Conservation (phyloP, 163 green algal genomes). For the Picocystis sp. region DNA sequence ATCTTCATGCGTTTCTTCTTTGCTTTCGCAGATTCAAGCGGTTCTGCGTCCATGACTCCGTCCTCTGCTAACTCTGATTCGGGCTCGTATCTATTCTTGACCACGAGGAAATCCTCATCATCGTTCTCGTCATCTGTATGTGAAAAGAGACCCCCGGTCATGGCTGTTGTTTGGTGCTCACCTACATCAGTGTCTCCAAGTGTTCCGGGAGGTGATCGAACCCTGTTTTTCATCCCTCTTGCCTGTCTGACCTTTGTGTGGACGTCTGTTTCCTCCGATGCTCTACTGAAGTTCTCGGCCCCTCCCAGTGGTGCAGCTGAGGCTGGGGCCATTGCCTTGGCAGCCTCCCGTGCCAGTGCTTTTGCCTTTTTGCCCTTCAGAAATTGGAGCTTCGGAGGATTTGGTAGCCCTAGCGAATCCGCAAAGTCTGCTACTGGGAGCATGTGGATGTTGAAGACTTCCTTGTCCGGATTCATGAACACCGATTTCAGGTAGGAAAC, state of each 20-base stretch:
- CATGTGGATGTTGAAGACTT: slow-evolving; percentile 63
- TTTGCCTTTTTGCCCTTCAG: slow-evolving; percentile 27
- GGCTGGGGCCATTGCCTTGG: background rate
- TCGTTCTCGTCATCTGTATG: slow-evolving; percentile 16
- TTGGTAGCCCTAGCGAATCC: slow-evolving; percentile 58
- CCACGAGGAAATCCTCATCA: slow-evolving; percentile 52
- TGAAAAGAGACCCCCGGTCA: background rate
- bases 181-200: background rate
- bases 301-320: background rate
- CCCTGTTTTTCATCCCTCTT: slow-evolving; percentile 9
- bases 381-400: slow-evolving; percentile 66
- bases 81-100: slow-evolving; percentile 26
- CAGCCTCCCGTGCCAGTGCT: slow-evolving; percentile 1
- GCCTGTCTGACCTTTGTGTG: slow-evolving; percentile 8
- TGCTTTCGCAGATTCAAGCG: slow-evolving; percentile 23
- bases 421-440: slow-evolving; percentile 66
- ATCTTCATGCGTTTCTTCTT: slow-evolving; percentile 57
- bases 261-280: slow-evolving; percentile 4
- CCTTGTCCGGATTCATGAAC: slow-evolving; percentile 69
- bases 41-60: background rate
- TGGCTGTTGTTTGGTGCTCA: slow-evolving; percentile 5
- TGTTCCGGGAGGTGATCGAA: slow-evolving; percentile 1
- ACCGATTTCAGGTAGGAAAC: slow-evolving; percentile 73
- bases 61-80: slow-evolving; percentile 3
- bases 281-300: background rate